These are phyloP conservation scores for Grigorovia jiainica DNA, from an alignment of 805 yeast genomes.

Conservation along the genomic window DNA sequence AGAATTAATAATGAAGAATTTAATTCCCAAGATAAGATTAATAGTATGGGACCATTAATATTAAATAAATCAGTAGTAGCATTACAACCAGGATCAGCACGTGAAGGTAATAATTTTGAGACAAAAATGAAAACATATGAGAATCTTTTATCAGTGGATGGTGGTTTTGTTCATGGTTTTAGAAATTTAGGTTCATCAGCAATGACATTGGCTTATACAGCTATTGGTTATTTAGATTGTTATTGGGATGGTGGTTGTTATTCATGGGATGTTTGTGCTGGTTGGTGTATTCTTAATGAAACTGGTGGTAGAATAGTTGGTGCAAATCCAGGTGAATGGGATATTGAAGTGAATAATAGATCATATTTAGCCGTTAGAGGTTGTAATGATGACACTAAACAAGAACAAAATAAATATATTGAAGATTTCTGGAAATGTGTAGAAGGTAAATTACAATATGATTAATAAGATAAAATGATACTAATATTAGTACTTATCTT, in stretches of 20 bases:
- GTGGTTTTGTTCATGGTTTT: constrained; percentile 76
- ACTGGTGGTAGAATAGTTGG: constrained; percentile 52
- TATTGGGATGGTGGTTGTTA: constrained; percentile 67
- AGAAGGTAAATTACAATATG: constrained; percentile 39
- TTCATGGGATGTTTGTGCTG: constrained; percentile 67
- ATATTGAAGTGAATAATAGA: constrained; percentile 42
- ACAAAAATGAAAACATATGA: constrained; percentile 68
- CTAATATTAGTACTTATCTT: too few relatives aligned
- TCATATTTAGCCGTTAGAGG: constrained; percentile 49
- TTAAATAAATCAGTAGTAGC: constrained; percentile 83
- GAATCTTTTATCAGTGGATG: constrained; percentile 77
- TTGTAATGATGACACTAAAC: constrained; percentile 21
- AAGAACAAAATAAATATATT: constrained; percentile 37
- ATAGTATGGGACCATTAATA: constrained; percentile 74
- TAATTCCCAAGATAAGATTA: constrained; percentile 55
- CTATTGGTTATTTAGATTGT: constrained; percentile 49
- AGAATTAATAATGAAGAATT: constrained; percentile 38
- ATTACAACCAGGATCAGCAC: constrained; percentile 77
- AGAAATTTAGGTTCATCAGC: constrained; percentile 59
- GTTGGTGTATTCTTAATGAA: constrained; percentile 53
- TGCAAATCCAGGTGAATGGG: constrained; percentile 42
- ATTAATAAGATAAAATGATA: constrained; percentile 10
- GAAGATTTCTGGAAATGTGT: constrained; percentile 44
- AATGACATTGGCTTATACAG: constrained; percentile 48
- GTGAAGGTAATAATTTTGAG: constrained; percentile 85